These are phyloP conservation scores for Penicillium daleae DNA, from an alignment of 495 filamentous ascomycete species.

Conservation along the genomic window DNA sequence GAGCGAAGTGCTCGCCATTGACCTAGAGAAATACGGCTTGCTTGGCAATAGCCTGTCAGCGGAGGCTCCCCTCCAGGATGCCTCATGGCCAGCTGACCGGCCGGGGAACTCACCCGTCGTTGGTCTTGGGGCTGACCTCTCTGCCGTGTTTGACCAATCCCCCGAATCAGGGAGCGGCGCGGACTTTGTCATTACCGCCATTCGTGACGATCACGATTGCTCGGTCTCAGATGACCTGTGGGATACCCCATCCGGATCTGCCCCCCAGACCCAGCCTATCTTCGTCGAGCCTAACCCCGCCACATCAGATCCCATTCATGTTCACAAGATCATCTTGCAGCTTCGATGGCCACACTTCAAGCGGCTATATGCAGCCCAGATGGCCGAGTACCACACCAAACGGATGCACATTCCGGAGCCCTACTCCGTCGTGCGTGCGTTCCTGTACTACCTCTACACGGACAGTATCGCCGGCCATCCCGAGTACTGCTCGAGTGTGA, in stretches of 20 bases:
- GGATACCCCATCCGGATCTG: conserved; percentile 40
- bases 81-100: conserved; percentile 55
- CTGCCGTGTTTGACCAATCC: conserved; percentile 78
- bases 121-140: conserved; percentile 80
- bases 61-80: conserved; percentile 61
- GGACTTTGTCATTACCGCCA: conserved; percentile 84
- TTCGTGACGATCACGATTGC: conserved; percentile 63
- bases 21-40: conserved; percentile 83
- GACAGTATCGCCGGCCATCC: conserved; percentile 78
- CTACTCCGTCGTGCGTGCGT: conserved; percentile 90
- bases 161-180: conserved; percentile 79
- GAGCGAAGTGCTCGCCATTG: conserved; percentile 89
- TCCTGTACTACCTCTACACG: conserved; percentile 95
- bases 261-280: conserved; percentile 50
- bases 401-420: conserved; percentile 98
- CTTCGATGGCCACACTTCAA: conserved; percentile 96
- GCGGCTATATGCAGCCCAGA: conserved; percentile 85
- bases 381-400: conserved; percentile 95
- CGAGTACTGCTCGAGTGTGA: conserved; percentile 68
- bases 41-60: conserved; percentile 74
- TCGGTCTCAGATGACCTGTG: conserved; percentile 59
- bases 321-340: conserved; percentile 87
- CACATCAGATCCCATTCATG: conserved; percentile 87
- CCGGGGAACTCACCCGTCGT: conserved; percentile 49
- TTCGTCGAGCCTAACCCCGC: conserved; percentile 64